phyloP scores from a whole-genome alignment of 225 moss, liverwort and hornwort genomes.

The Sphagnum tenellum region DNA sequence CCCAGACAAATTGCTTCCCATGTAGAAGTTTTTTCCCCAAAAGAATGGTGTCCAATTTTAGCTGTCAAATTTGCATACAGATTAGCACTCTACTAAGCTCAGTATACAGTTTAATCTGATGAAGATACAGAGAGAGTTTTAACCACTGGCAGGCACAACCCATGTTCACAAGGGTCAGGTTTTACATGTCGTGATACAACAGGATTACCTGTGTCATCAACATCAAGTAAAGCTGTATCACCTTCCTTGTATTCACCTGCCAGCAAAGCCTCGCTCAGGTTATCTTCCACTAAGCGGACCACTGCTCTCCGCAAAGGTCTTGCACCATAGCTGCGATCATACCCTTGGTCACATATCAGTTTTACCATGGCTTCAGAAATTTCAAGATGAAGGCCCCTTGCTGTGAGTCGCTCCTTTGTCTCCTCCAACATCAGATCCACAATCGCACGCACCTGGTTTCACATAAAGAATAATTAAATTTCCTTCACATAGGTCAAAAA shows the following conservation, averaged over 20 bases:
- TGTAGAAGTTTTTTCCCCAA: no score
- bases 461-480: neutral
- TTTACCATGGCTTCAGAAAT: conserved; percentile 82
- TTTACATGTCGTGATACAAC: conserved; percentile 65
- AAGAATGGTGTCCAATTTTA: no score
- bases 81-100: no score
- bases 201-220: conserved; percentile 85
- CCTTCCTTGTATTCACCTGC: conserved; percentile 67
- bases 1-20: no score
- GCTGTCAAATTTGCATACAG: no score
- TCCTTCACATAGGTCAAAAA: no score
- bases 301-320: conserved; percentile 82
- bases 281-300: conserved; percentile 77
- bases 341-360: conserved; percentile 91
- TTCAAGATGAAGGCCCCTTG: conserved; percentile 69
- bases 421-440: conserved; percentile 97
- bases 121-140: conserved; percentile 42
- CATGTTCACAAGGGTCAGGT: conserved; percentile 83
- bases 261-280: conserved; percentile 78
- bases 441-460: conserved; percentile 69
- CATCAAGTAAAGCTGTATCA: conserved; percentile 81
- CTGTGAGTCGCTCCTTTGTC: conserved; percentile 56
- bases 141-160: conserved; percentile 71
- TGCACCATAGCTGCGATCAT: conserved; percentile 85
- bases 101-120: conserved; percentile 15